Evolutionary conservation across 441 rosid species (phyloP), one percentile per base, ranked within the genome.

Genomic region (Pelargonium myrrhifolium): DNA sequence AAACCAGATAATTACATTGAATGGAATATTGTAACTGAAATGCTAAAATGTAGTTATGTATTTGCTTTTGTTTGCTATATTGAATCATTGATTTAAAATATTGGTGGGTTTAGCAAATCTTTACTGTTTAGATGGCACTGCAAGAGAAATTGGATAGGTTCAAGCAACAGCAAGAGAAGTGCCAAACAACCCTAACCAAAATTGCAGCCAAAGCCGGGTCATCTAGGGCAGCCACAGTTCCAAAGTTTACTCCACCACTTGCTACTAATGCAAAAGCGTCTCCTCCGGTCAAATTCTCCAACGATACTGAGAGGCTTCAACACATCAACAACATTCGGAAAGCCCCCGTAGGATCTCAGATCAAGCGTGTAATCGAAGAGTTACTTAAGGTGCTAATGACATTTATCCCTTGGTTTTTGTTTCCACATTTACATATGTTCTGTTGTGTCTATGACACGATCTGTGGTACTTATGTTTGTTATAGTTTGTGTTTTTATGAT

Each of bases 301-400:
- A 82, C 68, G 89, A 93, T 61, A 89, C 96, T 0, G 87, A 89
- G 74, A 85, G 89, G 35, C 92, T 89, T 73, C 91, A 87, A 65
- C 77, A 69, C 3, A 91, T 91, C 43, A 77, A 84, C 71, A 83
- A 79, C 55, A 85, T 93, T 0, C 79, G 96, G 12, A 93, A 88
- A 77, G 78, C 79, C 20, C 95, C 90, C 47, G 92, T 83, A 17
- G 97, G 99, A 4, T 86, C 90, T 72, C 97, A 89, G 84, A 86
- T 91, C 67, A 93, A 93, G 81, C 90, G 89, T n/a, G 97, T 93
- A 67, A 89, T 93, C 20, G 89, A 83, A 67, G 77, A 86, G 62
- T 73, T 93, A 15, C 67, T 65, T 5, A 82, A 85, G 93, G 96
- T 90, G 72, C 28, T 64, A 47, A 24, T 31, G 37, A 4, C 37